phyloP scores from a whole-genome alignment of 208 protist species.

The Leishmania braziliensis region DNA sequence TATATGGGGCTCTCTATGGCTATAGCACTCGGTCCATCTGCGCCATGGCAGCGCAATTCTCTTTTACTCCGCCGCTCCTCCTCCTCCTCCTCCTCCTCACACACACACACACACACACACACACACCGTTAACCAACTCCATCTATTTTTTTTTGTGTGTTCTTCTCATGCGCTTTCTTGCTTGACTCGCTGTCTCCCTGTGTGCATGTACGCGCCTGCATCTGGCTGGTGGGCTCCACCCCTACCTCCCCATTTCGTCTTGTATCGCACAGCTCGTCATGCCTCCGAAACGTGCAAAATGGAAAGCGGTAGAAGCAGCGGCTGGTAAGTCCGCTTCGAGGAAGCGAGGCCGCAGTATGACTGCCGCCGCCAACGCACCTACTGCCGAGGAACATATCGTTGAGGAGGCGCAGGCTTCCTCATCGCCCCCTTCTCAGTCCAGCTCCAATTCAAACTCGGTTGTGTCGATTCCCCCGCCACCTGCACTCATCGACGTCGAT shows the following conservation, averaged over 20 bases:
- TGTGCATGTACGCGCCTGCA: not conserved
- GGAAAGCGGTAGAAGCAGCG: not conserved
- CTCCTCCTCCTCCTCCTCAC: not conserved
- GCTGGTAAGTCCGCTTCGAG: not conserved
- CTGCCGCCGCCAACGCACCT: not conserved
- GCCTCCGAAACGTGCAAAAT: conserved; percentile 2
- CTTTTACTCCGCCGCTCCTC: not conserved
- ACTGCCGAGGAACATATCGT: not conserved
- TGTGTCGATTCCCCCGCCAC: not conserved
- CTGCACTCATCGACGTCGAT: conserved; percentile 5
- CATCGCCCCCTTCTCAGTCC: not conserved
- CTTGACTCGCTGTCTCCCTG: not conserved
- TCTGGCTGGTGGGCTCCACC: not conserved
- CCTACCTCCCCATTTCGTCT: not conserved
- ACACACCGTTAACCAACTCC: not conserved
- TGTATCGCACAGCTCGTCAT: not conserved
- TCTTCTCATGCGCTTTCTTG: not conserved
- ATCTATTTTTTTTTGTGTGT: not conserved
- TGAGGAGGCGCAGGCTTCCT: not conserved
- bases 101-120: not conserved
- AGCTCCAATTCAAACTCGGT: not conserved
- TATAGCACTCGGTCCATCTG: not conserved
- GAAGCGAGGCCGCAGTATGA: not conserved
- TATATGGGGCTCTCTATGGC: not conserved
- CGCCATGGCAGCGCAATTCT: not conserved